Evolutionary conservation across 2,329 filamentous ascomycete species (phyloP), one percentile per base, ranked within the genome.

Genomic region (Penicillium sp.): DNA sequence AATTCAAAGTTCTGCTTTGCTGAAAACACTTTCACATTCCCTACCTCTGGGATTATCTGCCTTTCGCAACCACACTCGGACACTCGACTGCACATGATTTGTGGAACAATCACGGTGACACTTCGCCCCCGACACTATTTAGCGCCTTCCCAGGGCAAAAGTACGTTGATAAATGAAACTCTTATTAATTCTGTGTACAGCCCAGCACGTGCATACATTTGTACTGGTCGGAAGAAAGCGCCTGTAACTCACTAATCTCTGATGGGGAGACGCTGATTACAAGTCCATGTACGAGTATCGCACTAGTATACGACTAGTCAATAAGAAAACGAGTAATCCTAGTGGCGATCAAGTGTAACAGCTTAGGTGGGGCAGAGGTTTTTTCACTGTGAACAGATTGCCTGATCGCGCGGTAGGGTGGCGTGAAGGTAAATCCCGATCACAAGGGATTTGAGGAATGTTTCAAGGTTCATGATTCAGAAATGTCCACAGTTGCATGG

Each of bases 281-380:
- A 27, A 27, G 24, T n/a, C 9, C n/a, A 21, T 10, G 38, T 40
- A 40, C 38, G 38, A 21, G 38, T 40, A 40, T 40, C 18, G 18
- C 18, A 40, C 38, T 40, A 40, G 38, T 40, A 40, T 16, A 40
- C 38, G 8, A 40, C 38, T 18, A 40, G 38, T 40, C n/a, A n/a
- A n/a, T 39, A 50, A 47, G 40, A 47, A 49, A 57, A 60, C 50
- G 60, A 39, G 61, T 64, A 64, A 70, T 67, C 66, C 64, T 70
- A 65, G 68, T 61, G 66, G 64, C 64, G 68, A 70, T 70, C 68
- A 59, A 55, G 49, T 49, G 43, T 43, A 40, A 52, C 43, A 68
- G 64, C 65, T 67, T 61, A 50, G 47, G 63, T 68, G 64, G 64
- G 59, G 43, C 49, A 45, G 29, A 13, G 7, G 22, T n/a, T 13